These are phyloP conservation scores for Artemisia tridentata DNA, from an alignment of 129 eudicot species.

Conservation along the genomic window DNA sequence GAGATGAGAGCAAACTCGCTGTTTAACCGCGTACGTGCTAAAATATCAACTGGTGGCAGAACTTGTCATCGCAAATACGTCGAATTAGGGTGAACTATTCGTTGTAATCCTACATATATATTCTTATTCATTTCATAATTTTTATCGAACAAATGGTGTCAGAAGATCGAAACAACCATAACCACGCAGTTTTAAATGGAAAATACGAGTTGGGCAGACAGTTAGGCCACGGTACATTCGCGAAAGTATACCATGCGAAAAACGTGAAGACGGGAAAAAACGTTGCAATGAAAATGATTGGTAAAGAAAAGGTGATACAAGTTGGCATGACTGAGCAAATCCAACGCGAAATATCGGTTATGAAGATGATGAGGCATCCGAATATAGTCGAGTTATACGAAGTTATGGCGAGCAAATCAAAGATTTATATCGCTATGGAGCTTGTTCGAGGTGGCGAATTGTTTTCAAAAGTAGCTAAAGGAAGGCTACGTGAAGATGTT, in stretches of 20 bases:
- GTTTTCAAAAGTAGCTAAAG: slow-evolving; percentile 55
- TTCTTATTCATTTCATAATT: slow-evolving; percentile 3
- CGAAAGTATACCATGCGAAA: slow-evolving; percentile 74
- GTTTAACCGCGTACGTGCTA: slow-evolving; percentile 33
- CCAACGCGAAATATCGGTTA: slow-evolving; percentile 77
- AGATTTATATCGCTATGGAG: slow-evolving; percentile 89
- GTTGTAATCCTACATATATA: background rate
- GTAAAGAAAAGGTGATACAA: slow-evolving; percentile 73
- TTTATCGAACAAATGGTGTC: slow-evolving; percentile 31
- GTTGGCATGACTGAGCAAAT: slow-evolving; percentile 83
- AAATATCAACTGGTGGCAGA: slow-evolving; percentile 73
- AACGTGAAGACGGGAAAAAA: slow-evolving; percentile 46
- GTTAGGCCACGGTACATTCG: slow-evolving; percentile 83
- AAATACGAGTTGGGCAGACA: slow-evolving; percentile 78
- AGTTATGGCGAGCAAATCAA: slow-evolving; percentile 76
- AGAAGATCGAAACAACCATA: slow-evolving; percentile 40
- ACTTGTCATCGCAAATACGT: slow-evolving; percentile 92
- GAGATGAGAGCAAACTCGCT: slow-evolving; percentile 60
- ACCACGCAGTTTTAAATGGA: slow-evolving; percentile 48
- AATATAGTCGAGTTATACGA: slow-evolving; percentile 82
- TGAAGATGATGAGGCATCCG: slow-evolving; percentile 78
- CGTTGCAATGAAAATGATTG: slow-evolving; percentile 83
- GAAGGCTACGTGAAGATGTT: slow-evolving; percentile 56
- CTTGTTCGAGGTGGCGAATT: slow-evolving; percentile 87
- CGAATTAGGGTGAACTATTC: slow-evolving; percentile 65